These are phyloP conservation scores for Streptanthus diversifolius DNA, from an alignment of 345 rosid species.

Conservation along the genomic window DNA sequence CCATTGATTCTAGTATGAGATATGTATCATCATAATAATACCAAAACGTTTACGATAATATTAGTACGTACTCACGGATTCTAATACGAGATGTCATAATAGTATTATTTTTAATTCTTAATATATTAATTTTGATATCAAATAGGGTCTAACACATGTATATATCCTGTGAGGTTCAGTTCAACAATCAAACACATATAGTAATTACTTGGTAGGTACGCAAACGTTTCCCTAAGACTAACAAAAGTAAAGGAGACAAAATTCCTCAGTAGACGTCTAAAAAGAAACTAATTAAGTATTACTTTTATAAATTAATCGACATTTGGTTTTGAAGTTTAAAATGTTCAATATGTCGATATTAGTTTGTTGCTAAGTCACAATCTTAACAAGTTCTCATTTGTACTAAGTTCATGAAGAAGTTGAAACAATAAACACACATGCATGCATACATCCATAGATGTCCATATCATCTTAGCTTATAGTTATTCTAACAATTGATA, in stretches of 20 bases:
- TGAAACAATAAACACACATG: constrained; percentile 5
- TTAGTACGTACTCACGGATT: background rate
- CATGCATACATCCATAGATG: background rate
- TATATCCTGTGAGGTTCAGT: background rate
- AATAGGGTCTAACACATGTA: background rate
- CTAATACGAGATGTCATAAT: background rate
- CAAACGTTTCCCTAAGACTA: background rate
- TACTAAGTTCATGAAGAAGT: constrained; percentile 8
- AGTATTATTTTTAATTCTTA: background rate
- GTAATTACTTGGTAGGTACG: constrained; percentile 18
- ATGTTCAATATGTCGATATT: constrained; percentile 9
- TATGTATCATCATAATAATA: background rate
- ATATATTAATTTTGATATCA: background rate
- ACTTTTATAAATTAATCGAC: background rate
- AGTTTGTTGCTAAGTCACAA: constrained; percentile 32
- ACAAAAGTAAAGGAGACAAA: background rate
- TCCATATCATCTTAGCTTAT: background rate
- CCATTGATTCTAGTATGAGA: background rate
- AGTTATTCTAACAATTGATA: background rate
- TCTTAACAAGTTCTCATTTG: constrained; percentile 14
- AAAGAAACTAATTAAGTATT: constrained; percentile 1
- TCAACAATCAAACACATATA: background rate
- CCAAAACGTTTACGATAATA: background rate
- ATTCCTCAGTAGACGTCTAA: constrained; percentile 10
- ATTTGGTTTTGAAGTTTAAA: constrained; percentile 11